Evolutionary conservation across 2,329 filamentous ascomycete species (phyloP).

Genomic region (Epichloe amarillans): DNA sequence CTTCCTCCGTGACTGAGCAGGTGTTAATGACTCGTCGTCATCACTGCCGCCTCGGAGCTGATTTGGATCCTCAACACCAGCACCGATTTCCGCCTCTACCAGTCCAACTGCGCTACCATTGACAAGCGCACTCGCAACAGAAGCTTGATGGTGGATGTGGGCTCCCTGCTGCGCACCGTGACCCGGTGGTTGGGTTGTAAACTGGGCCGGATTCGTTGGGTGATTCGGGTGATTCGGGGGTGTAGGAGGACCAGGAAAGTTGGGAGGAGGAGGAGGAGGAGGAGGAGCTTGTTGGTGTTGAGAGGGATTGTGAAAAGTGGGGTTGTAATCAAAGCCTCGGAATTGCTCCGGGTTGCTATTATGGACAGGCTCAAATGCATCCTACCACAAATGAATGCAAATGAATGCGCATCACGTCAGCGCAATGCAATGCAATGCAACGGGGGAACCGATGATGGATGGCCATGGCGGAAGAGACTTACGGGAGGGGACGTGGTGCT

Average conservation of each 20-base stretch:
- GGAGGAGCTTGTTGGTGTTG: constrained; percentile 3
- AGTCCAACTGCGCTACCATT: constrained; percentile 10
- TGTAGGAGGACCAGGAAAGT: constrained; percentile 34
- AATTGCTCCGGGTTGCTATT: constrained; percentile 32
- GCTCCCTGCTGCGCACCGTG: constrained; percentile 13
- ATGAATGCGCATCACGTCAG: neutral
- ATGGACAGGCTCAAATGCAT: constrained; percentile 32
- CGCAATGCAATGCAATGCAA: neutral
- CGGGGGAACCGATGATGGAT: neutral
- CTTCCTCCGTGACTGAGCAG: constrained; percentile 44
- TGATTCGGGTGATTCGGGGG: constrained; percentile 47
- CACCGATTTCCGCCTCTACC: constrained; percentile 24
- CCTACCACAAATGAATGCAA: constrained; percentile 25
- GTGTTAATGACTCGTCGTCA: constrained; percentile 42
- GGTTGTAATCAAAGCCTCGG: constrained; percentile 29
- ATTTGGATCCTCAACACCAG: constrained; percentile 20
- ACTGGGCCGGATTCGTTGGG: constrained; percentile 30
- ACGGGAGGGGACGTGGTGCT: constrained; percentile 5
- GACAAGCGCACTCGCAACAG: constrained; percentile 9
- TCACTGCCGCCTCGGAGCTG: constrained; percentile 32
- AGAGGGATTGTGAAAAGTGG: constrained; percentile 25
- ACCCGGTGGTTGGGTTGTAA: constrained; percentile 13
- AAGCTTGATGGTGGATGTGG: constrained; percentile 14
- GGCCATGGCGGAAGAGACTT: neutral
- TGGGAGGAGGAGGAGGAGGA: constrained; percentile 17